Base-by-base conservation (phyloP, 2,329 filamentous ascomycete genomes). In the Mycogone perniciosa region DNA sequence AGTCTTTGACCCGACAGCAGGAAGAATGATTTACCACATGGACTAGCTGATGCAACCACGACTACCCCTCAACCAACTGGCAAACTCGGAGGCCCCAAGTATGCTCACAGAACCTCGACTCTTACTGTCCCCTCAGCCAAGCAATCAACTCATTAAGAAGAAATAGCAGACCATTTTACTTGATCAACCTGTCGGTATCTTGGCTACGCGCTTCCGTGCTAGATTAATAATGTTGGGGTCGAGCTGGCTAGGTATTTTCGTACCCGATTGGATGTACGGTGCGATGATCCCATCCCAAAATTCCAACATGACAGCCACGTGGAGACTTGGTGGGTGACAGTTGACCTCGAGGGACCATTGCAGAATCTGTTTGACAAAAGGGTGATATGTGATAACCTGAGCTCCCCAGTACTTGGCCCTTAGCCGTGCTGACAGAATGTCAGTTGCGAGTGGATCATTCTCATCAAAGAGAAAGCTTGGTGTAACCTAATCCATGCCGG, bases 381-480 rank as follows among this genome's bases (percentile, higher is more conserved):
- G 89, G 26, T 92, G 81, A 64, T 93, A 87, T 29, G 92, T 91
- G 63, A 97, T 90, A 55, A 95, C 90, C 57, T 86, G 81, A 0
- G 89, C 91, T 13, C 93, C 92, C 75, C 92, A 97, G 67, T 92
- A 97, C 67, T 99, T 97, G 10, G 88, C 93, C 38, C 92, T 84
- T 54, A 97, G 75, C 26, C 93, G 82, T 31, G 91, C 92, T 9
- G 81, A 76, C 10, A 96, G 82, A 53, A 97, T 89, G 44, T 96
- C 84, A 0, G 64, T 67, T 0, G 89, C 80, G 1, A 89, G 89
- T 4, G 76, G 75, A 49, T 95, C 88, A 2, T 75, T 67, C 53
- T 89, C 86, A 3, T 77, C 69, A 68, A 79, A 92, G 61, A 63
- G 64, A 59, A 77, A 81, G 47, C 69, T 68, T 2, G 63, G 63